Evolutionary conservation across 805 yeast species (phyloP).

Genomic region (Metschnikowia cubensis): DNA sequence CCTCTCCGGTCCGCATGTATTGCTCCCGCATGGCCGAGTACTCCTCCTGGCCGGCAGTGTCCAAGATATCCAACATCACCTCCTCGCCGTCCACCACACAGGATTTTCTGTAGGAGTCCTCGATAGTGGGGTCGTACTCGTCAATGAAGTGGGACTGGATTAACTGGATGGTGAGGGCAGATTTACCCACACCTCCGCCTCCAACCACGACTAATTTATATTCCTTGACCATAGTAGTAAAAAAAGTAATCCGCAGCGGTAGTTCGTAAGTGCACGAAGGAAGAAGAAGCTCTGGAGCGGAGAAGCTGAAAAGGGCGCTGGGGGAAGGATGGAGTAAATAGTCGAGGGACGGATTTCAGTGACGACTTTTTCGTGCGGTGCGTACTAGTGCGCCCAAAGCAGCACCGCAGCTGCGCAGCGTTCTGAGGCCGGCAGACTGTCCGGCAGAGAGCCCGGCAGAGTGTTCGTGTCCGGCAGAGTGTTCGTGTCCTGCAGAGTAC

Average conservation of each 20-base stretch:
- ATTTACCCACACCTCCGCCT: conserved; percentile 98
- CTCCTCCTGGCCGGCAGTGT: conserved; percentile 98
- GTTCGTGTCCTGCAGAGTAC: too few relatives aligned
- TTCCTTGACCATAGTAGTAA: conserved; percentile 50
- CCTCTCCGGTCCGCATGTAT: conserved; percentile 95
- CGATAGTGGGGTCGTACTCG: conserved; percentile 98
- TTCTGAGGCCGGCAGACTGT: too few relatives aligned
- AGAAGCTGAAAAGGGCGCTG: neutral
- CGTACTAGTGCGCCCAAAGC: neutral
- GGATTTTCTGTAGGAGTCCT: conserved; percentile 85
- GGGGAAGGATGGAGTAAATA: neutral
- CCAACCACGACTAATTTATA: conserved; percentile 95
- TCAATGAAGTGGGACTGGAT: conserved; percentile 94
- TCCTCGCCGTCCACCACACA: conserved; percentile 78
- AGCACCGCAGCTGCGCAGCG: too few relatives aligned
- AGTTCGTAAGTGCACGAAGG: neutral
- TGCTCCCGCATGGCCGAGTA: conserved; percentile 83
- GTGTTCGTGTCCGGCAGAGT: too few relatives aligned
- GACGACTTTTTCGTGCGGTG: conserved; percentile 5
- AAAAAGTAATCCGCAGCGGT: neutral
- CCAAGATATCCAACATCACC: conserved; percentile 67
- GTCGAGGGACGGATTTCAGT: neutral
- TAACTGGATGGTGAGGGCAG: conserved; percentile 91
- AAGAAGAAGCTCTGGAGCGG: neutral
- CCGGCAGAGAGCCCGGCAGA: too few relatives aligned